A percentile compares a stretch with the other conserved stretches of the same genome.
Evolutionary conservation across 257 asterid genomes (phyloP).

Genomic region (Solanum chaucha): DNA sequence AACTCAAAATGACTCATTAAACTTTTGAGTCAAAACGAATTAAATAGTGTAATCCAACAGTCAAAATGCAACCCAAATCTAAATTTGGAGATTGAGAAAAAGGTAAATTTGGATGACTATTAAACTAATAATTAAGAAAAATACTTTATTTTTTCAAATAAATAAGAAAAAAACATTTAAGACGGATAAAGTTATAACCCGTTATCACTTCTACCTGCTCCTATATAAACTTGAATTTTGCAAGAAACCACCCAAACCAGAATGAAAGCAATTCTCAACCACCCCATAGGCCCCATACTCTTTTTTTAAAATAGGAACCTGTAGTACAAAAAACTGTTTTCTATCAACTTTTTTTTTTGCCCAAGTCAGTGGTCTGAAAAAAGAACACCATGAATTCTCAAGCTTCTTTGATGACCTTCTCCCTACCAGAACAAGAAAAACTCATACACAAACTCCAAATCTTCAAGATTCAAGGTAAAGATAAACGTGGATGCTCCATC

Average conservation of each 20-base stretch:
- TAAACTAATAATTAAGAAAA: not conserved
- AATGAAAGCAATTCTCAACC: not conserved
- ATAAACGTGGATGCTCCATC: slow-evolving; percentile 46
- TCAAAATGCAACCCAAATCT: not conserved
- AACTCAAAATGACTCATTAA: not conserved
- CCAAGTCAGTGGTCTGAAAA: not conserved
- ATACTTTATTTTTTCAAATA: not conserved
- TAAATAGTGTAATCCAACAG: not conserved
- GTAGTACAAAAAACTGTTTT: not conserved
- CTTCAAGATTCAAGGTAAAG: slow-evolving; percentile 71
- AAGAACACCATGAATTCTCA: slow-evolving; percentile 17
- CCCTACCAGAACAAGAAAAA: slow-evolving; percentile 31
- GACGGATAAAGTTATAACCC: not conserved
- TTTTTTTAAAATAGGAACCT: not conserved
- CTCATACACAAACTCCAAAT: slow-evolving; percentile 45
- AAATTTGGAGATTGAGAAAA: too few relatives aligned
- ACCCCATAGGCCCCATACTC: not conserved
- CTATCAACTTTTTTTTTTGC: not conserved
- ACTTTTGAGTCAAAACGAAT: not conserved
- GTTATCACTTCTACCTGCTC: not conserved
- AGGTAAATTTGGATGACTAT: not conserved
- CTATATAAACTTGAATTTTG: not conserved
- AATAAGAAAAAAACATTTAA: not conserved
- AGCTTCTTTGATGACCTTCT: slow-evolving; percentile 4
- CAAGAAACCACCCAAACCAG: not conserved